A percentile compares a stretch with the other conserved stretches of the same genome.
Conservation (phyloP, 2,329 filamentous ascomycete species). For the Fusarium penzigii region DNA sequence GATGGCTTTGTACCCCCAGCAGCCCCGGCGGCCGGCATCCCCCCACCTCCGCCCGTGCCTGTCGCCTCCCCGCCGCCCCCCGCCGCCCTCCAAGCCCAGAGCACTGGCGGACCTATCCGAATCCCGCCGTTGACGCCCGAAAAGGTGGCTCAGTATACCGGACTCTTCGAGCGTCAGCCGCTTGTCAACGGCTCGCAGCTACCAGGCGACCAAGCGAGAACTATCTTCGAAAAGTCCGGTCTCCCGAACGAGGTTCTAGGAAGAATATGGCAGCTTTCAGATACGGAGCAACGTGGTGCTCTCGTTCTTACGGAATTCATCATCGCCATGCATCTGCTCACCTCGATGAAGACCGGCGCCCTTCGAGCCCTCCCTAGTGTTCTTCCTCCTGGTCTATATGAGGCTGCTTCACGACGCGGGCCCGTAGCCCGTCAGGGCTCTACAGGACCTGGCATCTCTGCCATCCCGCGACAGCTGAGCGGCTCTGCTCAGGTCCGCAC, state of each 20-base stretch:
- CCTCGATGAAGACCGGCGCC: constrained; percentile 82
- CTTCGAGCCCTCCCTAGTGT: constrained; percentile 78
- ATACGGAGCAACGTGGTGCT: constrained; percentile 88
- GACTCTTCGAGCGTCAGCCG: constrained; percentile 88
- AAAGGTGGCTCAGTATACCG: constrained; percentile 85
- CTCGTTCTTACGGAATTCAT: constrained; percentile 90
- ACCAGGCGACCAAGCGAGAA: constrained; percentile 82
- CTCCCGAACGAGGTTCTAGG: constrained; percentile 88
- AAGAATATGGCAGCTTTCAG: constrained; percentile 94
- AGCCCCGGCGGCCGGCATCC: constrained; percentile 35
- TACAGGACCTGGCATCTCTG: constrained; percentile 55
- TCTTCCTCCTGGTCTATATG: constrained; percentile 83
- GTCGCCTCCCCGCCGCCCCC: constrained; percentile 48
- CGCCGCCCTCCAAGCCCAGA: constrained; percentile 55
- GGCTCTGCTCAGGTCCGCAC: constrained; percentile 66
- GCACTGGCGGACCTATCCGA: constrained; percentile 70
- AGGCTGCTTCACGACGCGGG: constrained; percentile 77
- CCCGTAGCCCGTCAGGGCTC: constrained; percentile 51
- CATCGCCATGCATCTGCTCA: constrained; percentile 96
- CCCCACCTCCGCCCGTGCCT: constrained; percentile 43
- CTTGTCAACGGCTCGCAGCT: constrained; percentile 68
- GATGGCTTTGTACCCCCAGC: constrained; percentile 64
- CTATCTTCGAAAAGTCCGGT: constrained; percentile 92
- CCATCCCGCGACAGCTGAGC: constrained; percentile 82
- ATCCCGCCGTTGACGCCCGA: constrained; percentile 87